Evolutionary conservation across 1,284 basidiomycete species (phyloP).

Genomic region (Spongispora temasekensis): DNA sequence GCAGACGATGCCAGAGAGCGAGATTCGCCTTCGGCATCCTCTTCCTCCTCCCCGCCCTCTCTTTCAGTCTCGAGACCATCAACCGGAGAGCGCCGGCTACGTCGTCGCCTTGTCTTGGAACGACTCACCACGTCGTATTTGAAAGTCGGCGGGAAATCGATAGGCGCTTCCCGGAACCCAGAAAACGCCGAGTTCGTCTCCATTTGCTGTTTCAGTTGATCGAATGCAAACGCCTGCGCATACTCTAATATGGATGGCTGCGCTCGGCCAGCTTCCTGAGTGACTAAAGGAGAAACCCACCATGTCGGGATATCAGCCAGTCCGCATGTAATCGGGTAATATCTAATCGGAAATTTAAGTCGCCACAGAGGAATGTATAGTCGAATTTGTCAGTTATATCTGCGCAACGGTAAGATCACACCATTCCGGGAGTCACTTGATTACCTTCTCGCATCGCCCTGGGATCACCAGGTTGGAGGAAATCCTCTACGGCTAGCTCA

Average conservation of each 20-base stretch:
- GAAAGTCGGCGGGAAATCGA: slow-evolving; percentile 81
- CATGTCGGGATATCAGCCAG: slow-evolving; percentile 63
- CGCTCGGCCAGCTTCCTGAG: slow-evolving; percentile 1
- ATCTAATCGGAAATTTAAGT: slow-evolving; percentile 78
- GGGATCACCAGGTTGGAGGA: slow-evolving; percentile 62
- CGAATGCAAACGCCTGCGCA: slow-evolving; percentile 73
- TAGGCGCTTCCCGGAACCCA: slow-evolving; percentile 72
- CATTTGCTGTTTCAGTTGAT: slow-evolving; percentile 79
- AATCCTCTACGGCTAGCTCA: slow-evolving; percentile 67
- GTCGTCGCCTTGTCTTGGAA: slow-evolving; percentile 42
- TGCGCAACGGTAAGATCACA: slow-evolving; percentile 20
- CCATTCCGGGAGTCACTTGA: background rate
- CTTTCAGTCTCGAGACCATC: slow-evolving; percentile 36
- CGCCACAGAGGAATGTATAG: slow-evolving; percentile 79
- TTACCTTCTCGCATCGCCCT: slow-evolving; percentile 66
- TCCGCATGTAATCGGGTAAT: slow-evolving; percentile 75
- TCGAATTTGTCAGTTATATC: slow-evolving; percentile 85
- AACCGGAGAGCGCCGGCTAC: slow-evolving; percentile 38
- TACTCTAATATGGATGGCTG: slow-evolving; percentile 49
- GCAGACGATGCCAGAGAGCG: slow-evolving; percentile 54
- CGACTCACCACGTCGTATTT: slow-evolving; percentile 77
- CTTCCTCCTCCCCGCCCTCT: slow-evolving; percentile 39
- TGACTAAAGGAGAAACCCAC: slow-evolving; percentile 28
- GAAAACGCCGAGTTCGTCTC: slow-evolving; percentile 55
- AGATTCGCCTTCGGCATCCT: slow-evolving; percentile 48